A percentile compares a stretch with the other conserved stretches of the same genome.
Evolutionary conservation across 768 basidiomycete species (phyloP).

Genomic region (Boletus reticulatus): DNA sequence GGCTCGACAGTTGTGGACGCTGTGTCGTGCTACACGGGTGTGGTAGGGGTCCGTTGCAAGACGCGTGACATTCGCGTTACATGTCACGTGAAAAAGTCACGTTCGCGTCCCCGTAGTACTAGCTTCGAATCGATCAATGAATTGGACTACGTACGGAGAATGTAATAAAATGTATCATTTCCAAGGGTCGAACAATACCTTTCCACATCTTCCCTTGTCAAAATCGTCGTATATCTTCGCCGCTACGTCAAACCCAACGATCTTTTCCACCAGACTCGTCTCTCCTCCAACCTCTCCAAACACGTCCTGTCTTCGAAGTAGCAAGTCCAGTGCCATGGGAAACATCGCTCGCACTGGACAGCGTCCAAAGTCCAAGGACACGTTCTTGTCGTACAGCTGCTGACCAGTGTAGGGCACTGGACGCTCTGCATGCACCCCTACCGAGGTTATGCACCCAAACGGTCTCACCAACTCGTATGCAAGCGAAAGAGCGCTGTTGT

Average conservation of each 20-base stretch:
- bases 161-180: slow-evolving; percentile 23
- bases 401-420: slow-evolving; percentile 54
- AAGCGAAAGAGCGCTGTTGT: slow-evolving; percentile 57
- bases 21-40: background rate
- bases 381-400: slow-evolving; percentile 72
- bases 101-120: background rate
- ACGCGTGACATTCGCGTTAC: slow-evolving; percentile 18
- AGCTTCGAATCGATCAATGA: no score
- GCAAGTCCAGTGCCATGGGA: slow-evolving; percentile 63
- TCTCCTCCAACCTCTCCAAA: slow-evolving; percentile 68
- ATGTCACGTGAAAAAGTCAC: slow-evolving; percentile 24
- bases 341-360: slow-evolving; percentile 81
- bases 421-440: slow-evolving; percentile 63
- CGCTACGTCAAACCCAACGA: slow-evolving; percentile 61
- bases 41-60: background rate
- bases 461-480: slow-evolving; percentile 71
- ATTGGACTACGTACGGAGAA: background rate
- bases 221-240: slow-evolving; percentile 60
- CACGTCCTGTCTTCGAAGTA: slow-evolving; percentile 68
- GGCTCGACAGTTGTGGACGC: background rate
- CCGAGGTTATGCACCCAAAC: slow-evolving; percentile 73
- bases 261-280: slow-evolving; percentile 61
- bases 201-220: slow-evolving; percentile 70
- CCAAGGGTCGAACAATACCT: slow-evolving; percentile 79
- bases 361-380: slow-evolving; percentile 77